Evolutionary conservation across 441 rosid genomes (phyloP).

Genomic region (Populus hybrid): DNA sequence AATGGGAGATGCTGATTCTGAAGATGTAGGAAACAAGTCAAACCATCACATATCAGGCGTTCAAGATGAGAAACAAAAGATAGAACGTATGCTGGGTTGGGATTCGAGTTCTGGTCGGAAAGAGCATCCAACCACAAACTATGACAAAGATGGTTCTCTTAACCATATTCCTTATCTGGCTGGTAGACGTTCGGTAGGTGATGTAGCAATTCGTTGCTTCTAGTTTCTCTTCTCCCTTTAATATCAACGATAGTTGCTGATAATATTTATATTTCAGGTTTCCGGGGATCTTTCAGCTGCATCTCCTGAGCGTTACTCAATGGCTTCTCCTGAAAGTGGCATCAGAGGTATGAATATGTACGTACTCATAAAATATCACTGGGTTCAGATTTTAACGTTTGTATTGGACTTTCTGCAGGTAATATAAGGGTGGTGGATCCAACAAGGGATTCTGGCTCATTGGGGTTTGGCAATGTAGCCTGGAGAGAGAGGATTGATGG

Average conservation of each 20-base stretch:
- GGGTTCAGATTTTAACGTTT: not conserved
- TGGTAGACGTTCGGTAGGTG: constrained; percentile 28
- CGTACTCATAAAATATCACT: not conserved
- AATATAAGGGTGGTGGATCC: constrained; percentile 22
- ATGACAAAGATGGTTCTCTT: constrained; percentile 26
- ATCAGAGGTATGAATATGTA: constrained; percentile 21
- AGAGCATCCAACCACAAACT: constrained; percentile 18
- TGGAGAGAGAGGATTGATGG: constrained; percentile 42
- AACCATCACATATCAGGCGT: constrained; percentile 14
- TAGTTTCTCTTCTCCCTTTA: not conserved
- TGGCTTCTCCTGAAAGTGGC: constrained; percentile 37
- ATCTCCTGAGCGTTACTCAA: constrained; percentile 33
- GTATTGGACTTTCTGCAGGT: constrained; percentile 15
- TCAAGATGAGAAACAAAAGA: constrained; percentile 25
- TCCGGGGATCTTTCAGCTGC: constrained; percentile 39
- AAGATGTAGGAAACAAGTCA: constrained; percentile 19
- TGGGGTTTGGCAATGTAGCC: constrained; percentile 33
- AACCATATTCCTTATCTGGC: constrained; percentile 32
- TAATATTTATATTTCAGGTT: constrained; percentile 17
- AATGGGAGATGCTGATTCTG: constrained; percentile 14
- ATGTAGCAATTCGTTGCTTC: not conserved
- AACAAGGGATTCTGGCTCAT: constrained; percentile 24
- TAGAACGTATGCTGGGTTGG: constrained; percentile 34
- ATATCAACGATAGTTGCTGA: not conserved
- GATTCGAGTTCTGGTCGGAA: constrained; percentile 27